Conservation (phyloP, 2,329 filamentous ascomycete species). For the Decorospora gaudefroyi region DNA sequence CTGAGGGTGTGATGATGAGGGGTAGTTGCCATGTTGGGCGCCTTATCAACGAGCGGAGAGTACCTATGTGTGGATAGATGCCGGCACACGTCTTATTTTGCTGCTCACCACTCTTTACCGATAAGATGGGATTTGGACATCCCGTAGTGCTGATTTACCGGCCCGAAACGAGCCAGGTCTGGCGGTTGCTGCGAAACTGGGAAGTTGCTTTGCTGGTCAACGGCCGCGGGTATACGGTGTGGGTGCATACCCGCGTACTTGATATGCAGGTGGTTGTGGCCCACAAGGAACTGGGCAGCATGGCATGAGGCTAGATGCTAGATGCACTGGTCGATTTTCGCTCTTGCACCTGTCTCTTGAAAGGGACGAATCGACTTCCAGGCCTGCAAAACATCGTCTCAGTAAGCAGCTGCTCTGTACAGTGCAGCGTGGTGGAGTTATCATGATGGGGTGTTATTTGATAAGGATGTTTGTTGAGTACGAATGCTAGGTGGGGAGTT, state of each 20-base stretch:
- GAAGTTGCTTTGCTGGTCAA: conserved; percentile 15
- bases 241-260: conserved; percentile 30
- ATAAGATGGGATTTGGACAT: too few relatives aligned
- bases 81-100: too few relatives aligned
- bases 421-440: too few relatives aligned
- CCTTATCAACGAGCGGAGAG: conserved; percentile 4
- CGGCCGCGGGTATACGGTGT: conserved; percentile 34
- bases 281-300: conserved; percentile 45
- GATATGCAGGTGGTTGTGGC: conserved; percentile 27
- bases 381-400: conserved; percentile 3
- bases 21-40: conserved; percentile 17
- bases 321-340: conserved; percentile 13
- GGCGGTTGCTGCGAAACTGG: conserved; percentile 7
- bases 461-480: conserved; percentile 8
- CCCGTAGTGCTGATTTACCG: conserved; percentile 5
- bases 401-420: too few relatives aligned
- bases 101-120: background rate
- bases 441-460: too few relatives aligned
- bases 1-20: conserved; percentile 30
- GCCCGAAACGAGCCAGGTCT: conserved; percentile 7
- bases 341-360: conserved; percentile 21
- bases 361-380: conserved; percentile 11
- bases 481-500: conserved; percentile 4
- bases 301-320: conserved; percentile 33
- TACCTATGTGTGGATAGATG: too few relatives aligned